Base-by-base conservation (phyloP, 192 early-diverging fungal species). In the Backusella macrospora region DNA sequence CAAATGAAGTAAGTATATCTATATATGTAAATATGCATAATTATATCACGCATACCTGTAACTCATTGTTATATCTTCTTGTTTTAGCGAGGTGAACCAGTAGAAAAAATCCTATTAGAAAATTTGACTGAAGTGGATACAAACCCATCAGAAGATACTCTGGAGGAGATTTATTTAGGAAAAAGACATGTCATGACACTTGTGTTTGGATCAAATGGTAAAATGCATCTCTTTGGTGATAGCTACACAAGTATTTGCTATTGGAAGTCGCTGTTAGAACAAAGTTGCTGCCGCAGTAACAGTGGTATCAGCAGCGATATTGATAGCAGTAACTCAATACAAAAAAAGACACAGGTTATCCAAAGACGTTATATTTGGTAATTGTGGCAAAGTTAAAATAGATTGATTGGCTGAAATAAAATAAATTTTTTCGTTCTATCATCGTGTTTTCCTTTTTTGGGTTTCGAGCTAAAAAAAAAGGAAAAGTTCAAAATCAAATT, bases 101-200 rank as follows among this genome's bases (percentile, higher is more conserved):
- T 65, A n/a, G 64, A 65, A 16, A 65, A 37, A 7, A 18, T 65
- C 4, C 10, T 15, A 42, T 21, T 66, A 42, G 40, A 66, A 9
- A 21, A 13, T 5, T 66, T 66, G 9, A 66, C 15, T 4, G 37
- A 66, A 7, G 65, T 66, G 39, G 40, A 66, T 42, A 66, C 40
- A 42, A 66, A 42, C 4, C 65, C 65, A 66, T 21, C 16, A 40
- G 65, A 66, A 18, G 65, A 66, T 16, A 39, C 40, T 66, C 38
- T 43, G 43, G 65, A 66, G 18, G 65, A 66, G 40, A 39, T 66
- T 21, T 66, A 66, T 38, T 66, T 66, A 18, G 65, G 65, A 66
- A 66, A 66, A 39, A 43, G 40, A 40, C 40, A 43, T 40, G 65
- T 38, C 10, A 66, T 66, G 65, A 66, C 40, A 66, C 40, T 66